Base-by-base conservation (phyloP, 108 stramenopile species). In the Parietichytrium sp. region DNA sequence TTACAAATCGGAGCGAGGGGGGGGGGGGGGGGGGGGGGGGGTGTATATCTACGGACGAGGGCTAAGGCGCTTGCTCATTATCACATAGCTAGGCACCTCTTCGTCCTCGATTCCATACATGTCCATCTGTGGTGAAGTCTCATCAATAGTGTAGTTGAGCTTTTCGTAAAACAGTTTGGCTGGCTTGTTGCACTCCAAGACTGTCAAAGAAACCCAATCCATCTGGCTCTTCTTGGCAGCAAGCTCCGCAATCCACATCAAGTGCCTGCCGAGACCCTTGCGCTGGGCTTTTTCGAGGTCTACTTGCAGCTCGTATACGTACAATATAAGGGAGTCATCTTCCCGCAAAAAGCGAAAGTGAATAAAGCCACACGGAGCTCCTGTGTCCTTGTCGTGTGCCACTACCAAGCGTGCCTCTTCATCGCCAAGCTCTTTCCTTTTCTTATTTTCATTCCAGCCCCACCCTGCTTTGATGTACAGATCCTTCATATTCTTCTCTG, bases 241-340 rank as follows among this genome's bases (percentile, higher is more conserved):
- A 8, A 33, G 10, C 20, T 72, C 61, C 33, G 25, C 25, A 7
- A 72, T 2, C 20, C 18, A n/a, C 61, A 72, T 72, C 15, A 72
- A 42, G 33, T 45, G 45, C 13, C 38, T 45, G 1, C 61, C 61
- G 38, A 72, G 42, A 6, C 61, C 61, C 12, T 6, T 27, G 6
- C 45, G 6, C 20, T 8, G 38, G 13, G 61, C 61, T 15, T n/a
- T 18, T 0, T n/a, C 29, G 6, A 25, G 42, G 20, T 72, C 61
- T 33, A 72, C 42, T 25, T 72, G 61, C 3, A 72, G 36, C 42
- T 72, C 61, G 42, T 72, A 72, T 23, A 72, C 61, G 42, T 72
- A 72, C 10, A 72, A 20, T n/a, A 72, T 42, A 16, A 72, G 61
- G 20, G 61, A 33, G 23, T 72, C 6, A 42, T 38, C 38, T 42